Evolutionary conservation across 495 filamentous ascomycete genomes (phyloP).

Genomic region (Jackrogersella multiformis): DNA sequence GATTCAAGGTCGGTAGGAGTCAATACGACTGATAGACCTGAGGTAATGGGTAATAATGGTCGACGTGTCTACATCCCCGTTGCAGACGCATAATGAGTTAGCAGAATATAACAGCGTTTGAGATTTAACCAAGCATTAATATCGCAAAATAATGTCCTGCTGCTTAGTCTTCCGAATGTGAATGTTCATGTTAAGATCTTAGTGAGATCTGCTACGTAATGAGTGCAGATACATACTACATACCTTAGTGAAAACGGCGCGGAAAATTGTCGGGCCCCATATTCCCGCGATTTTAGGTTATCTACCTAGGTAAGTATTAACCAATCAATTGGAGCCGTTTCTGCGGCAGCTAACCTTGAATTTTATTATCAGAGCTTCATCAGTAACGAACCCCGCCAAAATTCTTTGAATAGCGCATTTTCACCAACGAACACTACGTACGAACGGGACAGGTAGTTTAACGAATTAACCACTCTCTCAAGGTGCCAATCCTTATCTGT

Average conservation of each 20-base stretch:
- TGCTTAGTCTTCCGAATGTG: too few relatives aligned
- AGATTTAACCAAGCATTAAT: not conserved
- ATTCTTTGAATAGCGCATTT: slow-evolving; percentile 25
- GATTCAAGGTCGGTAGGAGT: too few relatives aligned
- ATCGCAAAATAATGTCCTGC: not conserved
- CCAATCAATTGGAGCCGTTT: slow-evolving; percentile 7
- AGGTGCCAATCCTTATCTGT: not conserved
- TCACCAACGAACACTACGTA: slow-evolving; percentile 7
- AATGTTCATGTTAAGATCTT: not conserved
- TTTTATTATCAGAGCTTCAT: slow-evolving; percentile 31
- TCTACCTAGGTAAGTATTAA: not conserved
- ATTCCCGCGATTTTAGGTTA: too few relatives aligned
- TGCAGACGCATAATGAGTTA: not conserved
- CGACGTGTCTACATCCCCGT: not conserved
- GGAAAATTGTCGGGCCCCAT: slow-evolving; percentile 2
- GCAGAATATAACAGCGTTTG: not conserved
- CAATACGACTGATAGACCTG: not conserved
- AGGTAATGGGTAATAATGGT: too few relatives aligned
- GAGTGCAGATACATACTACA: too few relatives aligned
- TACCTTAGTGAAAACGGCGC: too few relatives aligned
- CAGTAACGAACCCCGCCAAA: slow-evolving; percentile 25
- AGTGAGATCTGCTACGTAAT: too few relatives aligned
- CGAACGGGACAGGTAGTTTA: not conserved
- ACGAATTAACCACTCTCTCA: not conserved
- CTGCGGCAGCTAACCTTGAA: slow-evolving; percentile 12